Base-by-base conservation (phyloP, 106 monocot genomes). In the Amphibolis antarctica region DNA sequence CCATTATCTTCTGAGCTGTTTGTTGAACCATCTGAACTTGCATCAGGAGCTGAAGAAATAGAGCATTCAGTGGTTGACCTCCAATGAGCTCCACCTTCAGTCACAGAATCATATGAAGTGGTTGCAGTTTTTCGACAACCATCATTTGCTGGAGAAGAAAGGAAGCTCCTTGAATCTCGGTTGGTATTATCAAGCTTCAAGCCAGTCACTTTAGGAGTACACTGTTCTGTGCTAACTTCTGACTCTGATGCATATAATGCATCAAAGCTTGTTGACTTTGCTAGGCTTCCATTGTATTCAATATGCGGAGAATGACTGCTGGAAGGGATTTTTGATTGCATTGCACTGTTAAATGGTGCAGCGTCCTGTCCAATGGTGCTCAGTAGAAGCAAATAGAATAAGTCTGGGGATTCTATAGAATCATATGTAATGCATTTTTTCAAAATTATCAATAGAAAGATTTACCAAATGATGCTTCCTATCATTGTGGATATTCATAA, bases 241-340 rank as follows among this genome's bases (percentile, higher is more conserved):
- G 88, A 88, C 53, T 85, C 78, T 6, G 81, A 71, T 58, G 69
- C 79, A 7, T 91, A 88, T 62, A 78, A 69, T 10, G 78, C 74
- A 74, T 98, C 96, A 52, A 85, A 83, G 69, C 90, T 91, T 71
- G 69, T 71, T 9, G 82, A 85, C 44, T 78, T 87, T 47, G 29
- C 30, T 27, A 91, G 78, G 46, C 68, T 73, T 19, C 46, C 77
- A 62, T 65, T 80, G 4, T 65, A 66, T 50, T 80, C 79, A 42
- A 29, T 58, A 42, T 47, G 60, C 23, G 59, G 52, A 44, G 61
- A 30, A 29, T 55, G 69, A 72, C 80, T 79, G 69, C 66, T 76
- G 0, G 83, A 81, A 46, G 69, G 47, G 30, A 78, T 78, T 68
- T 72, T 85, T 22, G 71, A 42, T 46, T 64, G 55, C 42, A 44